Base-by-base conservation (phyloP, 169 alveolate genomes). In the Cryptosporidium bovis region DNA sequence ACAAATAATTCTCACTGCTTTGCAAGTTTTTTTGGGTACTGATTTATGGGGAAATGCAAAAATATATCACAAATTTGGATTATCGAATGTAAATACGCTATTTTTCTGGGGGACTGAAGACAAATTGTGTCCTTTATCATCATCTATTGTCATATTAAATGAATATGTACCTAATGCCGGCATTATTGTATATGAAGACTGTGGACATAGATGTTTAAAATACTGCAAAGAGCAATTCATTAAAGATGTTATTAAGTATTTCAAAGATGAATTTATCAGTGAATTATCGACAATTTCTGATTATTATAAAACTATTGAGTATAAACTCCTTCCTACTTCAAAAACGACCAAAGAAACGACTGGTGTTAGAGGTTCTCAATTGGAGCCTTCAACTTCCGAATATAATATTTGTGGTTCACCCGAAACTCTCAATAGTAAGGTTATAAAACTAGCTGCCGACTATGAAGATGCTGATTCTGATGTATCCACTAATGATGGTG, bases 71-170 rank as follows among this genome's bases (percentile, higher is more conserved):
- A 51, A 77, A 62, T 58, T 77, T 10, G 51, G 87, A 10, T 16
- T 58, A 36, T 56, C 51, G 13, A 34, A 77, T 10, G 50, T 60
- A 34, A 60, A 51, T 29, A 62, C 71, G 29, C 71, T 77, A 12
- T 77, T 77, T 31, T 77, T 77, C 50, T 77, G 87, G 87, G 87
- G 87, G n/a, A 51, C 64, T 34, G 71, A 77, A 18, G 87, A 77
- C 10, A 40, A 27, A n/a, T 29, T 77, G 20, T 77, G 87, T 24
- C 71, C 71, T 2, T 66, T 77, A 34, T 77, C 87, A 12, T 56
- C 69, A 0, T 68, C 87, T 13, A 44, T 77, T 60, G 36, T 66
- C 12, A 13, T 62, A 20, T 60, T 77, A 77, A 77, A 48, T 62
- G 71, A 77, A 60, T 77, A 60, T 34, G 40, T 60, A 20, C 77